Evolutionary conservation across 2,329 filamentous ascomycete genomes (phyloP).

Genomic region (Sordariomycetes sp.): DNA sequence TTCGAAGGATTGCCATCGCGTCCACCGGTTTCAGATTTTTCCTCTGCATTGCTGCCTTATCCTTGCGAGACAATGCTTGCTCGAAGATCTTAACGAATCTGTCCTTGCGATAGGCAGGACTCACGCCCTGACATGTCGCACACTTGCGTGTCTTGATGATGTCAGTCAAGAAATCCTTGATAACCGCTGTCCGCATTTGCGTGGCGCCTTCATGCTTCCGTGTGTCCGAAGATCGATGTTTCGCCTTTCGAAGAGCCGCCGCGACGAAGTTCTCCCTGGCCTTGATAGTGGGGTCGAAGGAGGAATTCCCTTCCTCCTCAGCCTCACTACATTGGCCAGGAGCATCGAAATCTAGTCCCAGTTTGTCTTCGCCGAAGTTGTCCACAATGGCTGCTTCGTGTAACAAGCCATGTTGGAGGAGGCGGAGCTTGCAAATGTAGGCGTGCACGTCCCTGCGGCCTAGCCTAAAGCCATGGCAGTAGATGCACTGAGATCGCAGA

Average conservation of each 20-base stretch:
- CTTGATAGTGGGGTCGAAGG: constrained; percentile 26
- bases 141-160: constrained; percentile 62
- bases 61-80: constrained; percentile 61
- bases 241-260: constrained; percentile 47
- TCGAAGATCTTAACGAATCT: constrained; percentile 89
- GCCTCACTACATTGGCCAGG: constrained; percentile 43
- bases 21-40: constrained; percentile 54
- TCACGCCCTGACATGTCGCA: constrained; percentile 52
- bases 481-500: constrained; percentile 75
- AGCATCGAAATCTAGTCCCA: constrained; percentile 23
- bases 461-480: constrained; percentile 79
- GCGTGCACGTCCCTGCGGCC: constrained; percentile 63
- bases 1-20: constrained; percentile 38
- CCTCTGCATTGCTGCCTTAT: constrained; percentile 65
- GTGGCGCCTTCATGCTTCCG: constrained; percentile 75
- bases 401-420: constrained; percentile 75
- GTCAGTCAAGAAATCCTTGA: constrained; percentile 69
- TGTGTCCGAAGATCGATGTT: constrained; percentile 12
- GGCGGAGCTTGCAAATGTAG: constrained; percentile 70
- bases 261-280: constrained; percentile 26
- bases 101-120: constrained; percentile 78
- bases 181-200: constrained; percentile 59
- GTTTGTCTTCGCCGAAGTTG: constrained; percentile 29
- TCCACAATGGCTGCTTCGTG: constrained; percentile 51
- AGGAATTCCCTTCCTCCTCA: constrained; percentile 45